Percentiles rank a stretch among this genome's conserved stretches.
These are phyloP conservation scores for Coniochaeta prunicola DNA, from an alignment of 2,329 filamentous ascomycete genomes.

Conservation along the genomic window DNA sequence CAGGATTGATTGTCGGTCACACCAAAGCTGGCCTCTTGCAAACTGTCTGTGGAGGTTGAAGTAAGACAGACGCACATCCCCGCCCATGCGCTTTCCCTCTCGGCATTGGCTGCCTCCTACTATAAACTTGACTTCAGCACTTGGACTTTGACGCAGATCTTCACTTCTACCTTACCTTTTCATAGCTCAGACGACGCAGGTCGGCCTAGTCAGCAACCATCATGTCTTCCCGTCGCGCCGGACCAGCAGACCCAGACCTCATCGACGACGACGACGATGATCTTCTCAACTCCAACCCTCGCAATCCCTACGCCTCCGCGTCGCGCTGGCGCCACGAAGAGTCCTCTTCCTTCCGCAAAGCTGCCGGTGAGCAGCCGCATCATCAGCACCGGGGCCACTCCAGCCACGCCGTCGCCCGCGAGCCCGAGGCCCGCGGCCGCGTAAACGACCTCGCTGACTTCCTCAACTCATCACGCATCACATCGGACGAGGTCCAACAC, in stretches of 20 bases:
- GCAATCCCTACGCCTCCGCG: conserved; percentile 48
- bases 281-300: conserved; percentile 21
- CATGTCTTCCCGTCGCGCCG: conserved; percentile 12
- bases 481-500: conserved; percentile 23
- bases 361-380: conserved; percentile 18
- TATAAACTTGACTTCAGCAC: neutral
- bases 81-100: neutral
- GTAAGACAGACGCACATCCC: neutral
- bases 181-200: neutral
- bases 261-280: conserved; percentile 8
- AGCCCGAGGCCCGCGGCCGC: conserved; percentile 31
- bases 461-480: conserved; percentile 46
- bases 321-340: conserved; percentile 59
- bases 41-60: neutral
- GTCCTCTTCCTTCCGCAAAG: conserved; percentile 46
- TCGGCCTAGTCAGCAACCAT: neutral
- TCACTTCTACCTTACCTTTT: neutral
- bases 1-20: neutral
- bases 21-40: neutral
- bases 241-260: conserved; percentile 5
- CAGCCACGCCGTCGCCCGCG: conserved; percentile 23
- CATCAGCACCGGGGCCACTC: neutral
- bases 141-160: neutral
- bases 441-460: conserved; percentile 49
- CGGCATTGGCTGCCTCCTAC: neutral